A percentile compares a stretch with the other conserved stretches of the same genome.
These are phyloP conservation scores for Pyrrhoderma lamaoense DNA, from an alignment of 1,284 basidiomycete genomes.

Conservation along the genomic window DNA sequence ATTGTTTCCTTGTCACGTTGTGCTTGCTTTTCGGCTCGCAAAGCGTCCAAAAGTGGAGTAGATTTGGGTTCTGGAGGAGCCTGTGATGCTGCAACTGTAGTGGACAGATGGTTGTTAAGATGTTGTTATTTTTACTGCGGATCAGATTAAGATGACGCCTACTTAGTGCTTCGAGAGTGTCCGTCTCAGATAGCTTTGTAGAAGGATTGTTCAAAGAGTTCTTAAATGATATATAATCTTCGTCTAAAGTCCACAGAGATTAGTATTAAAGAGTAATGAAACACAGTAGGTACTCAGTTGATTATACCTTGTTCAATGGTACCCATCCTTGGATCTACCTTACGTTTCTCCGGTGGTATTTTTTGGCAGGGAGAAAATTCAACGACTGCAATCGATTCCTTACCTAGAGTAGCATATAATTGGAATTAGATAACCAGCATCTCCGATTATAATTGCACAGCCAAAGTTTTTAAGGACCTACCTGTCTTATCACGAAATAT, in stretches of 20 bases:
- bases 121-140: too few species aligned
- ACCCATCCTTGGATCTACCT: slow-evolving; percentile 58
- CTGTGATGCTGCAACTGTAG: slow-evolving; percentile 51
- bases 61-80: slow-evolving; percentile 59
- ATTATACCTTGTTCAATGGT: slow-evolving; percentile 72
- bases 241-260: slow-evolving; percentile 39
- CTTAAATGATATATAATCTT: slow-evolving; percentile 77
- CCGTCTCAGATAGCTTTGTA: slow-evolving; percentile 44
- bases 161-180: slow-evolving; percentile 60
- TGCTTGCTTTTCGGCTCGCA: slow-evolving; percentile 73
- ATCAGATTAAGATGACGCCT: slow-evolving; percentile 21
- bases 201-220: slow-evolving; percentile 47
- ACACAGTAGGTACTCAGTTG: background rate
- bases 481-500: slow-evolving; percentile 88
- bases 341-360: slow-evolving; percentile 66
- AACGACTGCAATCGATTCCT: slow-evolving; percentile 81
- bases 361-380: slow-evolving; percentile 95
- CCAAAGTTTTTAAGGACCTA: too few species aligned
- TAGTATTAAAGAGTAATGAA: background rate
- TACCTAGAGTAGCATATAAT: slow-evolving; percentile 43
- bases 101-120: background rate
- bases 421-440: too few species aligned
- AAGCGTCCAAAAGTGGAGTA: slow-evolving; percentile 83
- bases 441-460: too few species aligned
- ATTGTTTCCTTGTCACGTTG: slow-evolving; percentile 66